Conservation (phyloP, 2,329 filamentous ascomycete genomes). For the Leptodontidium sp. region DNA sequence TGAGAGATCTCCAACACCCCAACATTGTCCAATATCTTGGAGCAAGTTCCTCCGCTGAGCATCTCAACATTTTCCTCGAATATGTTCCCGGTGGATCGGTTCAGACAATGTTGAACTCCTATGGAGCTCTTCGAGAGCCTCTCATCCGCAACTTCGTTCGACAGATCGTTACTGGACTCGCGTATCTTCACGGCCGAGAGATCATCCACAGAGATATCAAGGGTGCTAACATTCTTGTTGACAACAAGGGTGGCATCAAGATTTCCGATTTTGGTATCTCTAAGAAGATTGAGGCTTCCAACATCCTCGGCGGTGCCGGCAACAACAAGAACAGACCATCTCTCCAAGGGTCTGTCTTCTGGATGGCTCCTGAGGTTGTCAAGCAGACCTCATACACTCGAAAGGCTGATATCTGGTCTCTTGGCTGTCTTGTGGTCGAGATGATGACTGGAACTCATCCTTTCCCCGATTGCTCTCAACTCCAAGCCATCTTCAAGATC, state of each 20-base stretch:
- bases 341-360: slow-evolving; percentile 96
- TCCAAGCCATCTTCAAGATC: slow-evolving; percentile 99
- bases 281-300: slow-evolving; percentile 94
- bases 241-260: slow-evolving; percentile 99
- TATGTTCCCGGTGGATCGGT: slow-evolving; percentile 98
- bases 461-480: slow-evolving; percentile 94
- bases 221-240: slow-evolving; percentile 96
- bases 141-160: slow-evolving; percentile 96
- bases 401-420: slow-evolving; percentile 98
- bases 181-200: slow-evolving; percentile 91
- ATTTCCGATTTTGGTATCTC: slow-evolving; percentile 99
- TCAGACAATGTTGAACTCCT: slow-evolving; percentile 98
- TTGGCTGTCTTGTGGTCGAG: slow-evolving; percentile 95
- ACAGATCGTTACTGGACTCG: slow-evolving; percentile 91
- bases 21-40: slow-evolving; percentile 99
- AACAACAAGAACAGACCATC: slow-evolving; percentile 77
- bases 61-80: slow-evolving; percentile 99
- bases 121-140: slow-evolving; percentile 91
- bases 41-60: slow-evolving; percentile 87
- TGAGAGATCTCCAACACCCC: slow-evolving; percentile 91
- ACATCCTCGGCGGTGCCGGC: slow-evolving; percentile 74
- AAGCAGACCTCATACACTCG: slow-evolving; percentile 97
- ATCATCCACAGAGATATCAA: slow-evolving; percentile 99
- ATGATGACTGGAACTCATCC: slow-evolving; percentile 99
- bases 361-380: slow-evolving; percentile 99